Base-by-base conservation (phyloP, 768 basidiomycete species). In the Dictyophora rubrovolvata region DNA sequence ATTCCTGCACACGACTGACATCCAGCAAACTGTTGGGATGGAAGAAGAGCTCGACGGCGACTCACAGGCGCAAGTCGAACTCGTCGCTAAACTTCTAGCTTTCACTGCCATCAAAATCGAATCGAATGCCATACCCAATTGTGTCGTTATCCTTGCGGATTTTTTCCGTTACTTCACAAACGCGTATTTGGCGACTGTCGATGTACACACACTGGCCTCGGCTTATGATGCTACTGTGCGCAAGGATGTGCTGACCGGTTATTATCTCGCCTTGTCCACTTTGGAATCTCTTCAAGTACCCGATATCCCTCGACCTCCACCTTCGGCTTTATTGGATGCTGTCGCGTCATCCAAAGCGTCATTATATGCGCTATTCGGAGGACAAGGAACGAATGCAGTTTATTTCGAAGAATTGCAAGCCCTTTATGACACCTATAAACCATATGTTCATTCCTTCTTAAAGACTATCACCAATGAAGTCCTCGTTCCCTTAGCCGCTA, bases 301-400 rank as follows among this genome's bases (percentile, higher is more conserved):
- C 23, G 64, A 71, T 60, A 79, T 89, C 59, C 86, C 88, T 36
- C 71, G 73, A 33, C 73, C 80, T 34, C 80, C 85, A 11, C 61
- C 79, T 51, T 85, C 89, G 23, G 85, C 88, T 11, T 82, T 94
- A 21, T 72, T 94, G 59, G 70, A 75, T 11, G 84, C 86, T 42
- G 82, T 82, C 35, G 66, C 72, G 50, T 69, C 77, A n/a, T 80
- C 81, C 50, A 79, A 85, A 48, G 86, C 82, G 56, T 87, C 80
- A 51, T 74, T 97, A 65, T 97, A 88, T 73, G 95, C 92, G 54
- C 76, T 99, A 46, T 99, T 99, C 69, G 95, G 95, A 54, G 96
- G 96, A 14, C 96, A 99, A 72, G 96, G 96, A 60, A 91, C 88
- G 60, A 98, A 98, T 72, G 96, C 98, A 69, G 89, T 95, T 61